These are phyloP conservation scores for Xylariomycetidae sp. DNA, from an alignment of 2,329 filamentous ascomycete genomes.

Conservation along the genomic window DNA sequence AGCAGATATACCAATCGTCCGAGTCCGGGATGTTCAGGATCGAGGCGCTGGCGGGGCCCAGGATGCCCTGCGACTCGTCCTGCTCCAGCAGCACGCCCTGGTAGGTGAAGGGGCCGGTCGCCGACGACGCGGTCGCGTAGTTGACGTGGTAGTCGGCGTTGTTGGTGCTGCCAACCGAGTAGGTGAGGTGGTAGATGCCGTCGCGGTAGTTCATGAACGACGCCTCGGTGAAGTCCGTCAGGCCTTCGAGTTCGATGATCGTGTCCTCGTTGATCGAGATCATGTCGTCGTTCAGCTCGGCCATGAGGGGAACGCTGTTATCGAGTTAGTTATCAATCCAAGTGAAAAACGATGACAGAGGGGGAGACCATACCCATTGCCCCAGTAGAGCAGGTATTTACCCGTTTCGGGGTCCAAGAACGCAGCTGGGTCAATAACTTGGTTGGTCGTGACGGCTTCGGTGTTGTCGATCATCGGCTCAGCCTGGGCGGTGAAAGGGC, in stretches of 20 bases:
- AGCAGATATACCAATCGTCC: constrained; percentile 44
- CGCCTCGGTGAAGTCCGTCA: constrained; percentile 38
- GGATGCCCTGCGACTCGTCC: constrained; percentile 33
- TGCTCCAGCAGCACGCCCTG: constrained; percentile 38
- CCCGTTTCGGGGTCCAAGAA: constrained; percentile 54
- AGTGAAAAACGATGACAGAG: background rate
- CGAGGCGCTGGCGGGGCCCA: constrained; percentile 39
- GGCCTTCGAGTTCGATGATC: constrained; percentile 26
- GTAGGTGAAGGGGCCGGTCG: constrained; percentile 38
- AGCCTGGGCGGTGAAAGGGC: constrained; percentile 51
- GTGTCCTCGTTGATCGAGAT: constrained; percentile 34
- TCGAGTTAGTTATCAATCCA: background rate
- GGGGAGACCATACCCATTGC: constrained; percentile 31
- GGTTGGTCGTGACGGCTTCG: constrained; percentile 25
- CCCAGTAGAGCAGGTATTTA: constrained; percentile 58
- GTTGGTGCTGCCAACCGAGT: constrained; percentile 41
- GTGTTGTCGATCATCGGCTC: constrained; percentile 51
- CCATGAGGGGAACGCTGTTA: constrained; percentile 28
- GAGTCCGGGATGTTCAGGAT: constrained; percentile 37
- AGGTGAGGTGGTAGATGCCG: constrained; percentile 41
- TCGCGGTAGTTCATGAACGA: constrained; percentile 37
- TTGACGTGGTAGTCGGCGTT: constrained; percentile 40
- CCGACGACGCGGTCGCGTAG: constrained; percentile 34
- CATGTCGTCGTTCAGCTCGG: constrained; percentile 41
- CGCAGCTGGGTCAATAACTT: constrained; percentile 55